phyloP scores from a whole-genome alignment of 352 stramenopile genomes.

The Lagenidium sp. region DNA sequence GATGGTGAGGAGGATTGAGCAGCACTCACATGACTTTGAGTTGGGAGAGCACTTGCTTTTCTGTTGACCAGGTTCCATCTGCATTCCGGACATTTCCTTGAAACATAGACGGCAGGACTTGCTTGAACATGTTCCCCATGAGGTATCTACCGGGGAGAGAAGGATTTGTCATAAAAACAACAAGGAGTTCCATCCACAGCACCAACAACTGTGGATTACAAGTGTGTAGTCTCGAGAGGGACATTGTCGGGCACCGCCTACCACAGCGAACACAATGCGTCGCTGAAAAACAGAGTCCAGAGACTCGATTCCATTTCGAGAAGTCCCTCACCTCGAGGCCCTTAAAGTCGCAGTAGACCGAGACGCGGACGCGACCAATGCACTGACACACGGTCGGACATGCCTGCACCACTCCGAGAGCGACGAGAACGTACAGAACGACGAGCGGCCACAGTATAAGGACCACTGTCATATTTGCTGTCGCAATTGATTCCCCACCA shows the following conservation, averaged over 20 bases:
- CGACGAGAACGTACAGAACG: not conserved
- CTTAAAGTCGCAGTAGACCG: constrained; percentile 73
- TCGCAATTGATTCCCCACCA: too few relatives aligned
- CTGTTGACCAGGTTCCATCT: constrained; percentile 33
- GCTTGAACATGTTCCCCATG: constrained; percentile 61
- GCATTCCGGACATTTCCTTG: constrained; percentile 39
- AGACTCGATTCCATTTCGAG: too few relatives aligned
- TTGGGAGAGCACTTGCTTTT: constrained; percentile 34
- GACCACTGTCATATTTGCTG: too few relatives aligned
- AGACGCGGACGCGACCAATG: constrained; percentile 48
- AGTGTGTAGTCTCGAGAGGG: constrained; percentile 53
- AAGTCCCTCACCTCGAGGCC: constrained; percentile 40
- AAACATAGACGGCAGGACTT: constrained; percentile 61
- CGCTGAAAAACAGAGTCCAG: too few relatives aligned
- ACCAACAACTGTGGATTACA: constrained; percentile 44
- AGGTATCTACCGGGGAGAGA: constrained; percentile 50
- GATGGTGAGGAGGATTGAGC: too few relatives aligned
- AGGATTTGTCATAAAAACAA: too few relatives aligned
- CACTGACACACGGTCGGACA: constrained; percentile 55
- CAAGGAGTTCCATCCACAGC: too few relatives aligned
- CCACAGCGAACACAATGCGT: not conserved
- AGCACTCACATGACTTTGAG: constrained; percentile 81
- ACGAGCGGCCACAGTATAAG: too few relatives aligned
- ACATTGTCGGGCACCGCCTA: constrained; percentile 53
- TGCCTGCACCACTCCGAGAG: not conserved